Base-by-base conservation (phyloP, 345 rosid species). In the Nephelium lappaceum region DNA sequence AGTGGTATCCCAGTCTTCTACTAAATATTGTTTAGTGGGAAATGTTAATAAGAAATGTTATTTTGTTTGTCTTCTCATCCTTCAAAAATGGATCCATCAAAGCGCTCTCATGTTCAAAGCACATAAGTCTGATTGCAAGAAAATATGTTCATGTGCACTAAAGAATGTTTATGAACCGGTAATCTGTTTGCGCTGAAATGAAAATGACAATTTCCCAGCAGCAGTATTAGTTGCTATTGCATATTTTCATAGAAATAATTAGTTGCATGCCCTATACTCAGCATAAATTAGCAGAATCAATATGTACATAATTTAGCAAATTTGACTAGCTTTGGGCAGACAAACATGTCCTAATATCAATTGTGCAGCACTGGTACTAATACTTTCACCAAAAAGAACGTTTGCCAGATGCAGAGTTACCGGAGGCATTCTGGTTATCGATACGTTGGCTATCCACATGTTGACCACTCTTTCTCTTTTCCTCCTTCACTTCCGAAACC, bases 401-500 rank as follows among this genome's bases (percentile, higher is more conserved):
- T 87, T 85, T 51, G 88, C 86, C 69, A 87, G 85, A 90, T 7
- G 67, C 86, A 3, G 81, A 75, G 80, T 79, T 83, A 63, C 79
- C 71, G 4, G 69, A 67, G 3, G 69, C 72, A 1, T 51, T 68
- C 72, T 55, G 84, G 71, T 38, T 77, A 41, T 85, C 91, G 61
- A 25, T 24, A 14, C 71, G 71, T 7, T 75, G 87, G 16, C 58
- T 72, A 43, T 70, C 84, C 19, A 55, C 79, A 0, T 63, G 86
- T 69, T 31, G 36, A 24, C 65, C 15, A 78, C 68, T 64, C 51
- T 31, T 55, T 27, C 75, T 60, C 49, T 65, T 82, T 41, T 11
- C 83, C 82, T 84, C 83, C 80, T 77, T 87, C 69, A 62, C 77
- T 72, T 85, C 88, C 77, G 93, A 84, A 49, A 89, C 78, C 70